Evolutionary conservation across 179 eudicot species (phyloP), one percentile per base, ranked within the genome.

Genomic region (Beta corolliflora): DNA sequence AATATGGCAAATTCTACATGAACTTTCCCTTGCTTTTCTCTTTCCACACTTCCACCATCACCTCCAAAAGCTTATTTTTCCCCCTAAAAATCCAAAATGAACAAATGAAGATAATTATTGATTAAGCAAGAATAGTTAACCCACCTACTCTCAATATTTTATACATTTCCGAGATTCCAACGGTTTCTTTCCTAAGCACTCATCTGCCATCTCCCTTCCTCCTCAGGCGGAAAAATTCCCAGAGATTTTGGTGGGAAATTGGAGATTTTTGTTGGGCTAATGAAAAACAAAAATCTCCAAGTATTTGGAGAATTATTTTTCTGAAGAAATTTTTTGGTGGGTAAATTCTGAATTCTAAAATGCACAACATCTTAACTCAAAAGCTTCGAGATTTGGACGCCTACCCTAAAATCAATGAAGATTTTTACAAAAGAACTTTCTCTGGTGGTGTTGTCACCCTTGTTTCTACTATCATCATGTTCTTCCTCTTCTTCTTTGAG

Each of bases 391-490:
- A 91, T 76, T 87, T 92, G 78, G 97, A 92, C 60, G 97, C 97
- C 14, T 92, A 92, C 85, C 97, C 97, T 45, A 92, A 92, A 64
- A 87, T 92, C 84, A 92, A 92, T 77, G 97, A 92, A n/a, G 94
- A 92, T 89, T 92, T 92, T 84, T 92, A 85, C 79, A 88, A 85
- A 75, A 87, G 94, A 72, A 86, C 91, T 21, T 83, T 92, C 31
- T 88, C 92, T 71, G 94, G 97, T 59, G 97, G 97, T 29, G 70
- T 92, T 11, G 90, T 92, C 61, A 92, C 97, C 77, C 78, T 92
- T 56, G 74, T 87, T 41, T 90, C 97, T 66, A 75, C 92, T 61
- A 21, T 91, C 61, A 21, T 86, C 79, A 90, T 90, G 86, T 82
- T 87, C 76, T 64, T 91, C 77, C 94, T 92, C 78, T 91, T 92